Percentiles rank a stretch among this genome's conserved stretches.
Conservation (phyloP, 1,139 yeast genomes). For the Taiozyma sp. region DNA sequence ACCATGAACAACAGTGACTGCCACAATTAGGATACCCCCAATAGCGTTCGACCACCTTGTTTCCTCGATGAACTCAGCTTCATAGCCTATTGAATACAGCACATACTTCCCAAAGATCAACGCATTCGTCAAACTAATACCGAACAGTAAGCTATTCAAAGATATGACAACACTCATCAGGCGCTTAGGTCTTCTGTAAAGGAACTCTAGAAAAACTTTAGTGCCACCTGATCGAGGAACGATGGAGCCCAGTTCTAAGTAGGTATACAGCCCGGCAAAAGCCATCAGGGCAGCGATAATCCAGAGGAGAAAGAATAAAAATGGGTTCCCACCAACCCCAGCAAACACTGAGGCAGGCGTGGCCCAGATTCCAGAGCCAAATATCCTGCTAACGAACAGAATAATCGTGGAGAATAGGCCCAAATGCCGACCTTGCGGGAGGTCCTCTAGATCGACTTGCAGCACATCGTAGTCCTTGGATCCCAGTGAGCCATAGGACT, state of each 20-base stretch:
- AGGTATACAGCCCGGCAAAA: conserved; percentile 62
- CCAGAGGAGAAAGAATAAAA: conserved; percentile 60
- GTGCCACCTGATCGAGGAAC: conserved; percentile 75
- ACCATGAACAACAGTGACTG: conserved; percentile 47
- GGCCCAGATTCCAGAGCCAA: conserved; percentile 79
- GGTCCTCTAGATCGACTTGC: conserved; percentile 35
- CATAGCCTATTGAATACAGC: conserved; percentile 43
- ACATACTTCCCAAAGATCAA: conserved; percentile 70
- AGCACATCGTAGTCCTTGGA: background rate
- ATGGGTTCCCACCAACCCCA: conserved; percentile 64
- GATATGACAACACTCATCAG: conserved; percentile 57
- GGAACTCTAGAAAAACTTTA: conserved; percentile 63
- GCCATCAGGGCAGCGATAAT: conserved; percentile 53
- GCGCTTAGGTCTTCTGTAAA: conserved; percentile 55
- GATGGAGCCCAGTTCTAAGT: conserved; percentile 63
- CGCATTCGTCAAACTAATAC: conserved; percentile 60
- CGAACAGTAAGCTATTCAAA: conserved; percentile 54
- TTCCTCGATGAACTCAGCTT: conserved; percentile 32
- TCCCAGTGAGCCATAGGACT: conserved; percentile 1
- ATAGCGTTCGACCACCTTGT: conserved; percentile 31
- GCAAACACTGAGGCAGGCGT: conserved; percentile 63
- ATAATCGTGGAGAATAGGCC: conserved; percentile 65
- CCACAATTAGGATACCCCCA: conserved; percentile 41
- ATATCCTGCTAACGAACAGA: conserved; percentile 58
- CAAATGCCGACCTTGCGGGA: conserved; percentile 73